Evolutionary conservation across 176 grass and related monocot species (phyloP), one percentile per base, ranked within the genome.

Genomic region (Stipa capillata): DNA sequence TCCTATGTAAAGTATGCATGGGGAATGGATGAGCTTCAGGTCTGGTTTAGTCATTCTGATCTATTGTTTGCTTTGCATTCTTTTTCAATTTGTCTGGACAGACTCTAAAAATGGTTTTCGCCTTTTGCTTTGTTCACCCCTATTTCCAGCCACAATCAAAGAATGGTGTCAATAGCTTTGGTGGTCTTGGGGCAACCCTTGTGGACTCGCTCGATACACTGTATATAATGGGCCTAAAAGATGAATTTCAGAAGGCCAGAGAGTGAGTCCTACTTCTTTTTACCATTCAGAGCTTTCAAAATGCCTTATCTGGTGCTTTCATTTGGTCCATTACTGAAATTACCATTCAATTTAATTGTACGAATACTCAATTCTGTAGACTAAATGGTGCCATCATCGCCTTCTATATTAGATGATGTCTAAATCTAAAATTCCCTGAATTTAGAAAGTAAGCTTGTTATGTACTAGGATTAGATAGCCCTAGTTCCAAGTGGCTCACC

Each of bases 11-110:
- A 84, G 31, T 99, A 99, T 76, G 88, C 97, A 12, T 99, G 97
- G 92, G 97, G 90, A 80, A 89, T 89, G 81, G 97, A 99, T 17
- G 97, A 99, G 73, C 92, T 99, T 91, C 90, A 99, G 97, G 97
- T 96, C 66, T 79, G 69, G 68, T 71, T 71, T 83, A 82, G 49
- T 72, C 24, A 65, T 78, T 81, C 48, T 60, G 8, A 79, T 83
- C 25, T 83, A 67, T 23, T 27, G 45, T 55, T 85, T 69, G 17
- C 57, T 78, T 87, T 57, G 3, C 74, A 40, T 70, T n/a, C n/a
- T n/a, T 82, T 60, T 37, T 12, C 75, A 62, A 83, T 25, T 74
- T 65, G 40, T 77, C 48, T 47, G 50, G 71, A 73, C 45, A 61
- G 76, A 35, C 48, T 82, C 21, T 66, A 36, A 81, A n/a, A 77